A percentile compares a stretch with the other conserved stretches of the same genome.
Conservation (phyloP, 2,329 filamentous ascomycete genomes). For the Diaporthe sp. region DNA sequence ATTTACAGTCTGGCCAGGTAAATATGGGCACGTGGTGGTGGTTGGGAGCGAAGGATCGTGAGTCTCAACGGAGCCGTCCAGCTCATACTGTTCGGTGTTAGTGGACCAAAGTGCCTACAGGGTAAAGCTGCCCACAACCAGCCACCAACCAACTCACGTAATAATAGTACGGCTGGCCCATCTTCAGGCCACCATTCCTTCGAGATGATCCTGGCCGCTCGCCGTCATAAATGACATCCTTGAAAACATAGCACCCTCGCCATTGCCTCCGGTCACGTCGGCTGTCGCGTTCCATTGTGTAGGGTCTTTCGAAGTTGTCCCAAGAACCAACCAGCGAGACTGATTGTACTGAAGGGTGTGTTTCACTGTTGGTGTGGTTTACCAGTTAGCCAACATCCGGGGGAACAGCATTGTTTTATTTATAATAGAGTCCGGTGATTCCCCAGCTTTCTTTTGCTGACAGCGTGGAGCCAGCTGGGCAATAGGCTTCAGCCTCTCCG, state of each 20-base stretch:
- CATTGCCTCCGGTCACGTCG: slow-evolving; percentile 83
- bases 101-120: slow-evolving; percentile 44
- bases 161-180: slow-evolving; percentile 96
- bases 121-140: slow-evolving; percentile 27
- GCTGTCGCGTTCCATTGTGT: slow-evolving; percentile 85
- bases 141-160: slow-evolving; percentile 73
- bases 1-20: slow-evolving; percentile 91
- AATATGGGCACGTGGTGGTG: slow-evolving; percentile 85
- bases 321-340: slow-evolving; percentile 92
- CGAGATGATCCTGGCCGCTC: slow-evolving; percentile 67
- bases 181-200: slow-evolving; percentile 85
- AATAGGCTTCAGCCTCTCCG: slow-evolving; percentile 39
- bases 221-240: slow-evolving; percentile 87
- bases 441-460: slow-evolving; percentile 18
- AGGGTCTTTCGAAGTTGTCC: slow-evolving; percentile 89
- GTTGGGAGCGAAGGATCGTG: slow-evolving; percentile 80
- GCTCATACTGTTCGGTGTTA: slow-evolving; percentile 76
- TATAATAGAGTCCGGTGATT: slow-evolving; percentile 20
- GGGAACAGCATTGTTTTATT: slow-evolving; percentile 33
- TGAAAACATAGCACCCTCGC: slow-evolving; percentile 90
- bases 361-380: slow-evolving; percentile 62
- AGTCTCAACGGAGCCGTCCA: slow-evolving; percentile 83
- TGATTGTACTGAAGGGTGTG: slow-evolving; percentile 72
- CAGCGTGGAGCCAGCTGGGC: slow-evolving; percentile 39
- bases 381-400: slow-evolving; percentile 33